Conservation (phyloP, 169 alveolate species). For the Cyclospora cayetanensis region DNA sequence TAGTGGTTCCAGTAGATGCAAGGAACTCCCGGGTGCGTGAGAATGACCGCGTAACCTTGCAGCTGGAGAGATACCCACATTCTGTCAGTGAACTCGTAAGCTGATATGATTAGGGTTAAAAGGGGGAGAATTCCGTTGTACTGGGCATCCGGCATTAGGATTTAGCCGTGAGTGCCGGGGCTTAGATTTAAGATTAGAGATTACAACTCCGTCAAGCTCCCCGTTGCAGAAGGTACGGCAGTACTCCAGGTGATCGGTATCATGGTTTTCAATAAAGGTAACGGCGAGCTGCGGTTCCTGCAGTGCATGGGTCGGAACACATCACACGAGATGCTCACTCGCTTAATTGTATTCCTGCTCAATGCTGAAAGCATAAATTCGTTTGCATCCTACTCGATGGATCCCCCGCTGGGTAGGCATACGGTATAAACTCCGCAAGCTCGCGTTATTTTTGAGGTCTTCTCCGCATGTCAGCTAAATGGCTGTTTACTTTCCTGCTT, state of each 20-base stretch:
- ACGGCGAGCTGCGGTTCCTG: slow-evolving; percentile 55
- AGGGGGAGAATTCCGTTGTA: too few relatives aligned
- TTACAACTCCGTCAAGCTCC: slow-evolving; percentile 36
- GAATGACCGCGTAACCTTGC: slow-evolving; percentile 53
- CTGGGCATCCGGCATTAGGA: neutral
- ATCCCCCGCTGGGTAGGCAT: too few relatives aligned
- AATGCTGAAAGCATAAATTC: too few relatives aligned
- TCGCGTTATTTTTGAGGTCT: too few relatives aligned
- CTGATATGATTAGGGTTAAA: too few relatives aligned
- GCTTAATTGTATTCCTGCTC: too few relatives aligned
- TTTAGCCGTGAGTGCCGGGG: neutral
- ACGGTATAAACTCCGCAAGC: too few relatives aligned
- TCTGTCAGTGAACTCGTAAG: neutral
- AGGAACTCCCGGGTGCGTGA: slow-evolving; percentile 61
- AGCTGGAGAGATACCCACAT: neutral
- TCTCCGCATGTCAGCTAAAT: too few relatives aligned
- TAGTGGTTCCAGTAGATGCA: slow-evolving; percentile 63
- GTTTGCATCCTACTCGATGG: too few relatives aligned
- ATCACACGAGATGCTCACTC: too few relatives aligned
- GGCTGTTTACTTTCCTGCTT: neutral
- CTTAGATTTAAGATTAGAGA: neutral
- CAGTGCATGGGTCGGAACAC: neutral
- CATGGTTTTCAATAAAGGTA: slow-evolving; percentile 58
- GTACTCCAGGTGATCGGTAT: slow-evolving; percentile 61
- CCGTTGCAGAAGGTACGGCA: slow-evolving; percentile 50